A percentile compares a stretch with the other conserved stretches of the same genome.
Evolutionary conservation across 2,329 filamentous ascomycete genomes (phyloP).

Genomic region (Fusarium denticulatum): DNA sequence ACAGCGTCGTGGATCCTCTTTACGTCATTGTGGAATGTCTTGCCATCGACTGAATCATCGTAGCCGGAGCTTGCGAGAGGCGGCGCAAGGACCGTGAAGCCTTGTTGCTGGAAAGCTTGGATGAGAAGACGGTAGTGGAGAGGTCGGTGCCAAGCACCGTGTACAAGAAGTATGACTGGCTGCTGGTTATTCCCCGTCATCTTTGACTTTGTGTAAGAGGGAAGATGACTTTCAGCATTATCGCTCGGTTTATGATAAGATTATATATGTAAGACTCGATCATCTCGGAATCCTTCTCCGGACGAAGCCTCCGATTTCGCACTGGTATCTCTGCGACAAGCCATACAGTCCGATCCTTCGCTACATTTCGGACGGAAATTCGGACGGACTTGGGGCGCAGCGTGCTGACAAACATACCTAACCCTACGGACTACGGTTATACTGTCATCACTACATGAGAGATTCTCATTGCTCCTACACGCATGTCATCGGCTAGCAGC

Average conservation of each 20-base stretch:
- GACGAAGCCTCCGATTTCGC: neutral
- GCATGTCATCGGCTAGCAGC: neutral
- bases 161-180: slow-evolving; percentile 16
- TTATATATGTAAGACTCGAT: neutral
- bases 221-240: accelerated
- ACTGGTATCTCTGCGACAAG: no score
- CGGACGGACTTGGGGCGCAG: neutral
- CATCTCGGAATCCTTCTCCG: no score
- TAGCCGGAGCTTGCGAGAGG: slow-evolving; percentile 24
- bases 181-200: no score
- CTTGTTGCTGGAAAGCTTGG: neutral
- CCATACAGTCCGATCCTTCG: no score
- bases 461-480: neutral
- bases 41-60: slow-evolving; percentile 19
- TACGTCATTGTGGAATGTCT: slow-evolving; percentile 19
- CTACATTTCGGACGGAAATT: neutral
- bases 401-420: neutral
- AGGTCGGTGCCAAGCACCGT: slow-evolving; percentile 34
- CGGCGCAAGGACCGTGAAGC: slow-evolving; percentile 9
- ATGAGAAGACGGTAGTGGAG: slow-evolving; percentile 26
- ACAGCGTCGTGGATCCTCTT: slow-evolving; percentile 2
- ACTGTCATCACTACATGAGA: neutral
- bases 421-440: neutral
- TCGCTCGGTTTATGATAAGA: accelerated
- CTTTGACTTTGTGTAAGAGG: no score